Conservation (phyloP, 805 yeast species). For the Lipomyces starkeyi region DNA sequence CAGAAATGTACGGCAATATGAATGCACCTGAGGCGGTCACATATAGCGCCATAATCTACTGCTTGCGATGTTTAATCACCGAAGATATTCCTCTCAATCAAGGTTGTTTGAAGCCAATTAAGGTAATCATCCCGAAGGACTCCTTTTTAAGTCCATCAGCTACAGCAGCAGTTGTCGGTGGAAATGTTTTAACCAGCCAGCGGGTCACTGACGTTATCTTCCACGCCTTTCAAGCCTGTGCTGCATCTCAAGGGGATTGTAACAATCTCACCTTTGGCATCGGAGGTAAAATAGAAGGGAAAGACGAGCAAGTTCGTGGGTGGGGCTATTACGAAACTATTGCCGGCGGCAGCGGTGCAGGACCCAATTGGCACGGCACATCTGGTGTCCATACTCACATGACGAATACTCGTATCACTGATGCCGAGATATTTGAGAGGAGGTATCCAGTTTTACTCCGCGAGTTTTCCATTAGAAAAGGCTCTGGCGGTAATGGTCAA, state of each 20-base stretch:
- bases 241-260: conserved; percentile 96
- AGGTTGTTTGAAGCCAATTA: conserved; percentile 85
- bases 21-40: conserved; percentile 94
- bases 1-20: conserved; percentile 86
- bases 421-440: conserved; percentile 85
- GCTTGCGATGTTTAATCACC: conserved; percentile 80
- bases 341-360: conserved; percentile 96
- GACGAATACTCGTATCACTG: conserved; percentile 93
- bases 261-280: conserved; percentile 92
- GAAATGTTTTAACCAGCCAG: conserved; percentile 94
- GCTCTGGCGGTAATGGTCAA: conserved; percentile 82
- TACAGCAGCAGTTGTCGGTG: conserved; percentile 93
- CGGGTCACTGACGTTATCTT: conserved; percentile 88
- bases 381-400: conserved; percentile 93
- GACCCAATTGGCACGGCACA: conserved; percentile 82
- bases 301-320: conserved; percentile 42
- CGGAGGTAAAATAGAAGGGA: conserved; percentile 61
- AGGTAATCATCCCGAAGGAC: conserved; percentile 65
- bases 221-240: conserved; percentile 85
- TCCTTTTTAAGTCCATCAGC: conserved; percentile 74
- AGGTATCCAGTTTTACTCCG: conserved; percentile 82
- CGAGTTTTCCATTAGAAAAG: conserved; percentile 69
- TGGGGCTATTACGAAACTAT: conserved; percentile 58
- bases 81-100: conserved; percentile 91
- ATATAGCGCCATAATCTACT: conserved; percentile 85